phyloP scores from a whole-genome alignment of 352 stramenopile genomes.

The Globisporangium ultimum region DNA sequence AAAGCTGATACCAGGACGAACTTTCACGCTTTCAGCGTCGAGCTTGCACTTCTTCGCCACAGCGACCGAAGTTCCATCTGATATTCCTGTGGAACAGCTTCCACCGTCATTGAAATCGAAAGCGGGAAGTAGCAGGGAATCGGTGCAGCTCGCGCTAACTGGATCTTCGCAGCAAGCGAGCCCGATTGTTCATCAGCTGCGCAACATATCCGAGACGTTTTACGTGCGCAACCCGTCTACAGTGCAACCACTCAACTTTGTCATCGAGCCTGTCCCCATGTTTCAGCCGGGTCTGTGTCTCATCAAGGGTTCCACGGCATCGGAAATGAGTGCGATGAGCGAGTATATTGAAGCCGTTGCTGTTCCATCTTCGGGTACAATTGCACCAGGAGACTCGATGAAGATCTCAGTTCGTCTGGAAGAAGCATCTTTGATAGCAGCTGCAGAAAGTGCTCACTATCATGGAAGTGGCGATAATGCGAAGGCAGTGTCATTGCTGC shows the following conservation, averaged over 20 bases:
- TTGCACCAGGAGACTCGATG: slow-evolving; percentile 64
- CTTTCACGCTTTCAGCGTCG: slow-evolving; percentile 76
- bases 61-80: slow-evolving; percentile 46
- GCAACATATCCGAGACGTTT: slow-evolving; percentile 70
- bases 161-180: slow-evolving; percentile 17
- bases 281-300: slow-evolving; percentile 61
- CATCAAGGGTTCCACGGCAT: slow-evolving; percentile 46
- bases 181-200: slow-evolving; percentile 57
- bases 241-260: slow-evolving; percentile 63
- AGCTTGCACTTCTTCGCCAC: slow-evolving; percentile 79
- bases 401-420: slow-evolving; percentile 81
- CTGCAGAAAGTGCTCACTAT: slow-evolving; percentile 26
- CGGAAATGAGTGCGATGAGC: slow-evolving; percentile 71
- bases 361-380: slow-evolving; percentile 65
- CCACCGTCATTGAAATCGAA: slow-evolving; percentile 45
- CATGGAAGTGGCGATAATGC: slow-evolving; percentile 24
- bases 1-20: slow-evolving; percentile 74
- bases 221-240: slow-evolving; percentile 79
- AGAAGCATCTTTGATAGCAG: slow-evolving; percentile 36
- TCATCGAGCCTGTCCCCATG: slow-evolving; percentile 66
- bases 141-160: slow-evolving; percentile 20
- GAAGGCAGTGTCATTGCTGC: slow-evolving; percentile 37
- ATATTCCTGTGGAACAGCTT: slow-evolving; percentile 44
- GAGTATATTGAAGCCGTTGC: slow-evolving; percentile 76
- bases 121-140: slow-evolving; percentile 28